Conservation (phyloP, 208 protist species). For the Trypanosoma scelopori region DNA sequence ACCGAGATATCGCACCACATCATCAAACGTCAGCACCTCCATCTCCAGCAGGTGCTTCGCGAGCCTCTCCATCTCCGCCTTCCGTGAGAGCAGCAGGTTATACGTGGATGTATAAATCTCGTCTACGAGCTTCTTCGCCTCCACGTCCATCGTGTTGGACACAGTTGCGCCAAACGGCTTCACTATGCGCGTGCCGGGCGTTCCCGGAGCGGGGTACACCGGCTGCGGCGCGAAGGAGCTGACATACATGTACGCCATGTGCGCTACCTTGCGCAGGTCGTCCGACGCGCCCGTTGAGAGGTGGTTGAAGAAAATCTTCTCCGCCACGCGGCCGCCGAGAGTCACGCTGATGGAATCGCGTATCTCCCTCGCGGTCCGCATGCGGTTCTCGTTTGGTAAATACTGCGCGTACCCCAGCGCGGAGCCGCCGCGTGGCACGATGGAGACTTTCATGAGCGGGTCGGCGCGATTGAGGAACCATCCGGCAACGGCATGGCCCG, state of each 20-base stretch:
- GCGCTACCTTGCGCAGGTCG: constrained; percentile 95
- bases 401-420: constrained; percentile 98
- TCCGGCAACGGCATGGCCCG: constrained; percentile 96
- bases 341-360: constrained; percentile 94
- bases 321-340: constrained; percentile 93
- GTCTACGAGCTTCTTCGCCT: constrained; percentile 85
- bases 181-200: constrained; percentile 45
- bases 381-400: constrained; percentile 93
- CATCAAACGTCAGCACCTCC: constrained; percentile 78
- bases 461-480: constrained; percentile 98
- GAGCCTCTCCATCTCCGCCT: constrained; percentile 81
- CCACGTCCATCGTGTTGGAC: constrained; percentile 85
- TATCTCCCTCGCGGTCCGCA: constrained; percentile 92
- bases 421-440: constrained; percentile 94
- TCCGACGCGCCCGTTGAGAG: constrained; percentile 95
- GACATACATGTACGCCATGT: constrained; percentile 93
- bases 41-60: constrained; percentile 83
- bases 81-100: constrained; percentile 66
- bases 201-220: constrained; percentile 79
- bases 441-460: constrained; percentile 98
- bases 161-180: constrained; percentile 91
- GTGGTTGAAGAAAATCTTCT: constrained; percentile 92
- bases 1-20: constrained; percentile 83
- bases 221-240: constrained; percentile 61
- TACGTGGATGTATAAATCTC: constrained; percentile 74